A percentile compares a stretch with the other conserved stretches of the same genome.
These are phyloP conservation scores for Wickerhamiella allomyrinae DNA, from an alignment of 805 yeast genomes.

Conservation along the genomic window DNA sequence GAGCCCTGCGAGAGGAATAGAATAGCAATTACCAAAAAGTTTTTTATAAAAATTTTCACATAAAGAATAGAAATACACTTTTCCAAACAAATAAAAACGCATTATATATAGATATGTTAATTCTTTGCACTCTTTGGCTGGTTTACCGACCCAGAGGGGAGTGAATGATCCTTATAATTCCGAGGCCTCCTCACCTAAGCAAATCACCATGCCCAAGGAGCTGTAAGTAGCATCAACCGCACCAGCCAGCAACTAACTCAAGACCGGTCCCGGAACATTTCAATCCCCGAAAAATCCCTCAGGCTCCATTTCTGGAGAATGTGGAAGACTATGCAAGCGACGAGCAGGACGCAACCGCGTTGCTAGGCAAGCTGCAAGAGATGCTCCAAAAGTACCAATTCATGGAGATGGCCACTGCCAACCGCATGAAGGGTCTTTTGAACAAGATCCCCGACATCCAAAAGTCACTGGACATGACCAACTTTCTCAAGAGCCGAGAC, in stretches of 20 bases:
- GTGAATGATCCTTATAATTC: too few relatives aligned
- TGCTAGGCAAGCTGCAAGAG: conserved; percentile 68
- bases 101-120: too few relatives aligned
- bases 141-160: too few relatives aligned
- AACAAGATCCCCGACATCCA: conserved; percentile 82
- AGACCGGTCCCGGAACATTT: conserved; percentile 21
- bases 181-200: too few relatives aligned
- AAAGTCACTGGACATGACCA: conserved; percentile 65
- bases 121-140: too few relatives aligned
- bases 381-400: conserved; percentile 43
- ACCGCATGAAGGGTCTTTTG: conserved; percentile 33
- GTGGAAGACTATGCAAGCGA: conserved; percentile 61
- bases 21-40: too few relatives aligned
- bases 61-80: too few relatives aligned
- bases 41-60: too few relatives aligned
- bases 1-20: too few relatives aligned
- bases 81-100: too few relatives aligned
- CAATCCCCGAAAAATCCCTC: conserved; percentile 92
- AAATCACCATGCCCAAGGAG: conserved; percentile 1
- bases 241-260: background rate
- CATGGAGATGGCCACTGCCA: conserved; percentile 27
- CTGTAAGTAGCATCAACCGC: background rate
- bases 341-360: conserved; percentile 53
- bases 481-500: conserved; percentile 37
- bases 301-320: conserved; percentile 82